phyloP scores from a whole-genome alignment of 2,329 filamentous ascomycete genomes.

The Hymenoscyphus repandus region DNA sequence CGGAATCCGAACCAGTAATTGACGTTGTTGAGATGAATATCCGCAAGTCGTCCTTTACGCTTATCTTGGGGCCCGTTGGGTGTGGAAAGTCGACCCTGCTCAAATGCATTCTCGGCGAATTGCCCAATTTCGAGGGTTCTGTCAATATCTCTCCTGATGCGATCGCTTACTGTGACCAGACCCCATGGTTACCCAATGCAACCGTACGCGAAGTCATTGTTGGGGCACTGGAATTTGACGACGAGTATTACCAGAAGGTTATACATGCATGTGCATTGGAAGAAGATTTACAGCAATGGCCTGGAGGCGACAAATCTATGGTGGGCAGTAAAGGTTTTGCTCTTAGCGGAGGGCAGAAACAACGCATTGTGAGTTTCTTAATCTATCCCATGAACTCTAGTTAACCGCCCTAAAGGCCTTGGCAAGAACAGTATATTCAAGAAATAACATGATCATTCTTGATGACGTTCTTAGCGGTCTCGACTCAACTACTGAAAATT shows the following conservation, averaged over 20 bases:
- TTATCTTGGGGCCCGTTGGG: slow-evolving; percentile 45
- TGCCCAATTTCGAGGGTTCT: not conserved
- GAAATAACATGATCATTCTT: slow-evolving; percentile 21
- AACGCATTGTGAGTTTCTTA: too few species aligned
- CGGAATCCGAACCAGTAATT: slow-evolving; percentile 10
- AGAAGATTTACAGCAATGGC: too few species aligned
- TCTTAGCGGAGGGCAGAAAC: slow-evolving; percentile 31
- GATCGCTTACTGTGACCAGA: slow-evolving; percentile 39
- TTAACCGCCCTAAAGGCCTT: too few species aligned
- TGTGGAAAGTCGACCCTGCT: slow-evolving; percentile 27
- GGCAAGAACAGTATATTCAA: slow-evolving; percentile 44
- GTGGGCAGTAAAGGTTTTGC: slow-evolving; percentile 26
- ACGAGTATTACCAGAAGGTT: not conserved
- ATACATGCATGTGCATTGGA: too few species aligned
- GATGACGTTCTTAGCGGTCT: slow-evolving; percentile 29
- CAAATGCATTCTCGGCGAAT: slow-evolving; percentile 21
- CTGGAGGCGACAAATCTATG: too few species aligned
- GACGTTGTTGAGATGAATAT: slow-evolving; percentile 16
- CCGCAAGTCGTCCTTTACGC: slow-evolving; percentile 75
- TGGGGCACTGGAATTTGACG: slow-evolving; percentile 12
- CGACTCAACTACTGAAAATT: slow-evolving; percentile 23
- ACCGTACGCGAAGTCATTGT: slow-evolving; percentile 37
- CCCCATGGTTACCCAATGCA: slow-evolving; percentile 38
- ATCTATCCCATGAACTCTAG: too few species aligned
- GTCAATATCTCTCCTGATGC: not conserved